Evolutionary conservation across 2,329 filamentous ascomycete genomes (phyloP).

Genomic region (Pyrenophora seminiperda): DNA sequence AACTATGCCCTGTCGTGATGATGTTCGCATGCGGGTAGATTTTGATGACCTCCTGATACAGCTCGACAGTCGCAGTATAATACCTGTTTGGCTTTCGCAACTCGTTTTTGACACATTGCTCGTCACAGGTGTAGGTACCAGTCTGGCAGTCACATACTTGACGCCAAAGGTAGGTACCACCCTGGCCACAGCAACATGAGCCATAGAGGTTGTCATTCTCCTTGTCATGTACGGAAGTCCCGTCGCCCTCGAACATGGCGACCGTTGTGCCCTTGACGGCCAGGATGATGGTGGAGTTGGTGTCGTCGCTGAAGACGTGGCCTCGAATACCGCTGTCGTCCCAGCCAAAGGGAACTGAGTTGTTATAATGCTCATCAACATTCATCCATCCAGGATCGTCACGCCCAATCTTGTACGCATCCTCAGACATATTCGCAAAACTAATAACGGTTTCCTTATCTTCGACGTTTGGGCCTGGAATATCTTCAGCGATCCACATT

Average conservation of each 20-base stretch:
- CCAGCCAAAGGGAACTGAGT: constrained; percentile 44
- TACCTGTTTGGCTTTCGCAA: constrained; percentile 41
- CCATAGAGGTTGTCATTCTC: constrained; percentile 47
- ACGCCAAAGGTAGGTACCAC: constrained; percentile 44
- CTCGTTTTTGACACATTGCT: constrained; percentile 42
- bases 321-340: constrained; percentile 45
- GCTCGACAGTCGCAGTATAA: constrained; percentile 40
- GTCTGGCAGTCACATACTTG: constrained; percentile 45
- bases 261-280: constrained; percentile 45
- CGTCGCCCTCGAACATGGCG: constrained; percentile 45
- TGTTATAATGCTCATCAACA: constrained; percentile 39
- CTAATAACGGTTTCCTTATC: constrained; percentile 44
- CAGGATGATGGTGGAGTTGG: constrained; percentile 42
- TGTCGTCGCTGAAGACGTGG: constrained; percentile 44
- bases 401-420: constrained; percentile 43
- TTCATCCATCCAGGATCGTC: constrained; percentile 45
- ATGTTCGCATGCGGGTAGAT: constrained; percentile 43
- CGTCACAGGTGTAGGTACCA: constrained; percentile 42
- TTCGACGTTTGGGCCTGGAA: constrained; percentile 38
- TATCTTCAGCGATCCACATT: constrained; percentile 37
- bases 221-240: constrained; percentile 44
- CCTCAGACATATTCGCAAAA: constrained; percentile 46
- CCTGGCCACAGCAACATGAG: constrained; percentile 45
- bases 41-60: constrained; percentile 41
- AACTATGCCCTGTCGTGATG: constrained; percentile 43